phyloP scores from a whole-genome alignment of 768 basidiomycete species.

The Pulveroboletus sp. region DNA sequence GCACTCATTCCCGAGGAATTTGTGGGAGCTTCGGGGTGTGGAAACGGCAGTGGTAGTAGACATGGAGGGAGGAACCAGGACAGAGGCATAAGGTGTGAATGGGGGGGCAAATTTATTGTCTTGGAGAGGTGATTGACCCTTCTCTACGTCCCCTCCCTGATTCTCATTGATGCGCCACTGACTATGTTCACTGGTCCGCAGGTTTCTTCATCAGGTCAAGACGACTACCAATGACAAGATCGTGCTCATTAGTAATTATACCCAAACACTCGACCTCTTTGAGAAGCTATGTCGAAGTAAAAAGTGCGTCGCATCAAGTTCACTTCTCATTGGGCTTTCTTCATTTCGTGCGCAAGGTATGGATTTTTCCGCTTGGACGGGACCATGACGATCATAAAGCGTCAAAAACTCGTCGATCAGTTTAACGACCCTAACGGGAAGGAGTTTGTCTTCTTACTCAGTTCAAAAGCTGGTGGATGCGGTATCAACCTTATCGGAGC shows the following conservation, averaged over 20 bases:
- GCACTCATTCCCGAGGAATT: slow-evolving; percentile 79
- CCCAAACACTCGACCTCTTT: slow-evolving; percentile 90
- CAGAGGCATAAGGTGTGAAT: slow-evolving; percentile 59
- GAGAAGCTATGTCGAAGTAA: slow-evolving; percentile 84
- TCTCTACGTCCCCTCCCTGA: neutral
- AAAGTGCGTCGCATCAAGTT: slow-evolving; percentile 46
- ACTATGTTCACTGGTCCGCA: slow-evolving; percentile 25
- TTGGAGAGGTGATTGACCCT: slow-evolving; percentile 66
- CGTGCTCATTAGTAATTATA: slow-evolving; percentile 94
- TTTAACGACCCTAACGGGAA: slow-evolving; percentile 92
- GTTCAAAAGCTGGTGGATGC: slow-evolving; percentile 93
- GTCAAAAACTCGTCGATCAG: slow-evolving; percentile 93
- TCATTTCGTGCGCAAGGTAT: slow-evolving; percentile 51
- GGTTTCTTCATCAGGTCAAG: slow-evolving; percentile 80
- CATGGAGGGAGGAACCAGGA: slow-evolving; percentile 39
- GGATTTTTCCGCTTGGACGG: slow-evolving; percentile 90
- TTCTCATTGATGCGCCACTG: neutral
- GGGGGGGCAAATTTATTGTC: slow-evolving; percentile 90
- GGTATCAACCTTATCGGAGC: slow-evolving; percentile 97
- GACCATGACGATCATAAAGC: slow-evolving; percentile 86
- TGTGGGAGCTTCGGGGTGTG: slow-evolving; percentile 39
- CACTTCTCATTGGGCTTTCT: neutral
- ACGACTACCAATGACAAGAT: slow-evolving; percentile 90
- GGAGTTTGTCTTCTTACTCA: slow-evolving; percentile 91
- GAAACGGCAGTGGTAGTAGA: slow-evolving; percentile 30